Evolutionary conservation across 1,139 yeast genomes (phyloP).

Genomic region (Geotrichum siamense): DNA sequence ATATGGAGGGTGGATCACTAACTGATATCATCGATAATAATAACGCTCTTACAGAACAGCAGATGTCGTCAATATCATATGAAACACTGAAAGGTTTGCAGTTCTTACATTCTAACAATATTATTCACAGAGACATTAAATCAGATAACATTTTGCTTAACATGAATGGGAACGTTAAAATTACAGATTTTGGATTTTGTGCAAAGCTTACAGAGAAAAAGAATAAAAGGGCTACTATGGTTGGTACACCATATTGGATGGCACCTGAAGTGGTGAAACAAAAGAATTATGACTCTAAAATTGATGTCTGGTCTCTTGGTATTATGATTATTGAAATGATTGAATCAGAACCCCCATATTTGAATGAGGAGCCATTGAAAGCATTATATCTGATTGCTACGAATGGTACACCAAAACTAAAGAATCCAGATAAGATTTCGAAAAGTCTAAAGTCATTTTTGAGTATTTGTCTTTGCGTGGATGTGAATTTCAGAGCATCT

Average conservation of each 20-base stretch:
- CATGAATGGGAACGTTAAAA: constrained; percentile 81
- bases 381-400: constrained; percentile 89
- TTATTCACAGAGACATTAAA: constrained; percentile 93
- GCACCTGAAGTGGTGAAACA: constrained; percentile 98
- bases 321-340: constrained; percentile 98
- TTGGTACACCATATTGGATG: constrained; percentile 99
- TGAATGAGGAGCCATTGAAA: constrained; percentile 90
- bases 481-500: constrained; percentile 83
- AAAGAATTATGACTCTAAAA: constrained; percentile 92
- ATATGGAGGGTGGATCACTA: constrained; percentile 83
- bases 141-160: constrained; percentile 89
- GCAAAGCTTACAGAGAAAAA: constrained; percentile 91
- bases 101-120: constrained; percentile 82
- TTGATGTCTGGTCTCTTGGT: constrained; percentile 96
- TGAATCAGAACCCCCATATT: constrained; percentile 96
- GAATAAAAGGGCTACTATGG: constrained; percentile 95
- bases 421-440: constrained; percentile 74
- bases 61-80: constrained; percentile 82
- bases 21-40: constrained; percentile 81
- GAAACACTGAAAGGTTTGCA: constrained; percentile 91
- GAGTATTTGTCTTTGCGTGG: constrained; percentile 90
- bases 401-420: constrained; percentile 92
- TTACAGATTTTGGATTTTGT: constrained; percentile 97
- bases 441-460: constrained; percentile 77
- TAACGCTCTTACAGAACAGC: constrained; percentile 66